phyloP scores from a whole-genome alignment of 2,329 filamentous ascomycete genomes.

The Penicillium italicum region DNA sequence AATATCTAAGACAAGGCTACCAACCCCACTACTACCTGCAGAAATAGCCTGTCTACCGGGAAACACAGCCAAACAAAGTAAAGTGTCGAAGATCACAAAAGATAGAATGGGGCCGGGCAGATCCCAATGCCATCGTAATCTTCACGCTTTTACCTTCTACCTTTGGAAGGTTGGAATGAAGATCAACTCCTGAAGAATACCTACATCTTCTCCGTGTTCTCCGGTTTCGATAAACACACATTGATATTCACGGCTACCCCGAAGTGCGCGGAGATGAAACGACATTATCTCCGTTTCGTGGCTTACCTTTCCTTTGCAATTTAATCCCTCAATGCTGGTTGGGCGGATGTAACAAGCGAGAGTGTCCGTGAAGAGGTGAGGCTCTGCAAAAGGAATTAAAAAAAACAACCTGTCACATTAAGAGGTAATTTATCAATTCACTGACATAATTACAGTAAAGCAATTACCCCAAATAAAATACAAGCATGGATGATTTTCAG shows the following conservation, averaged over 20 bases:
- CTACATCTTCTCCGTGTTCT: slow-evolving; percentile 1
- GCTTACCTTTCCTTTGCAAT: background rate
- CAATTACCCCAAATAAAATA: background rate
- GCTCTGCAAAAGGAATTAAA: background rate
- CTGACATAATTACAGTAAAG: background rate
- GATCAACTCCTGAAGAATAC: background rate
- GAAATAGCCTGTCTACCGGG: background rate
- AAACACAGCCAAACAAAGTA: background rate
- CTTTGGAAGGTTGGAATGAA: background rate
- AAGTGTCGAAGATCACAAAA: background rate
- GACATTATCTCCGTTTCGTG: background rate
- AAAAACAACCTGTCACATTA: background rate
- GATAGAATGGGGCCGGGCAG: background rate
- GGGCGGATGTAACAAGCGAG: background rate
- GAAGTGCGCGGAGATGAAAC: background rate
- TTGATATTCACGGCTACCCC: slow-evolving; percentile 1
- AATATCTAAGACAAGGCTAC: background rate
- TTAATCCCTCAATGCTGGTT: background rate
- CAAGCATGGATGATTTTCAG: background rate
- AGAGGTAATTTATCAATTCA: background rate
- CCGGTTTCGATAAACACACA: background rate
- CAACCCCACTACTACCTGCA: background rate
- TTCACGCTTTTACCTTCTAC: background rate
- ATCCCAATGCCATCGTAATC: background rate
- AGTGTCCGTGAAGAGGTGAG: background rate